Percentiles rank a stretch among this genome's conserved stretches.
phyloP scores from a whole-genome alignment of 2,329 filamentous ascomycete genomes.

The Penicillium decumbens region DNA sequence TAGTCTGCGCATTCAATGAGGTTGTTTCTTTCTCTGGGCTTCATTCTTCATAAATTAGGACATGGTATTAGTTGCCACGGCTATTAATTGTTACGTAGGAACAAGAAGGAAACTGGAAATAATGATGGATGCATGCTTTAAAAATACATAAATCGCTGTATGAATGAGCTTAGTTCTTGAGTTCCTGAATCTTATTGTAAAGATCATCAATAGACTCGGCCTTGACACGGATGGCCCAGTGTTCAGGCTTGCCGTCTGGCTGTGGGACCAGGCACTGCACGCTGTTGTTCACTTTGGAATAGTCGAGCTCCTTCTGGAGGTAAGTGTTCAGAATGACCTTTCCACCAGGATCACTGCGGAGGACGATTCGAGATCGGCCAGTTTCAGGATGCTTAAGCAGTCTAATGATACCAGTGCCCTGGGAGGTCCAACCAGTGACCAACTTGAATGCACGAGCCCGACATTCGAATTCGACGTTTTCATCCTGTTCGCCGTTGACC shows the following conservation, averaged over 20 bases:
- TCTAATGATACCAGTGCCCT: constrained; percentile 67
- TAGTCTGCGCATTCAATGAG: too few relatives aligned
- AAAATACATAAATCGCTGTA: too few relatives aligned
- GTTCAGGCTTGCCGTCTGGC: constrained; percentile 58
- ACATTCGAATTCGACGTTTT: constrained; percentile 65
- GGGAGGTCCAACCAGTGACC: constrained; percentile 57
- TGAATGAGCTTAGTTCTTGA: constrained; percentile 16
- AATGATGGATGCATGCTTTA: too few relatives aligned
- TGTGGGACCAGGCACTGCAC: constrained; percentile 47
- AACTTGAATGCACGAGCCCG: constrained; percentile 66
- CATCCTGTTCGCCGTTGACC: constrained; percentile 66
- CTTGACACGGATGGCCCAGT: constrained; percentile 69
- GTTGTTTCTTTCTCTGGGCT: too few relatives aligned
- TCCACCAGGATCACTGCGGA: constrained; percentile 71
- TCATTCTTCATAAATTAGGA: too few relatives aligned
- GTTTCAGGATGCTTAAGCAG: constrained; percentile 70
- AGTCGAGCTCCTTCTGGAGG: constrained; percentile 58
- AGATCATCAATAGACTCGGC: constrained; percentile 11
- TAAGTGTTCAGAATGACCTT: constrained; percentile 68
- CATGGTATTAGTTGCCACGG: too few relatives aligned
- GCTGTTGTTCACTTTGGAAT: constrained; percentile 53
- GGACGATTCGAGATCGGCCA: constrained; percentile 61
- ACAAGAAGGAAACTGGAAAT: too few relatives aligned
- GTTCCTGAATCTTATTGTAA: constrained; percentile 12
- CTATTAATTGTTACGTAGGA: too few relatives aligned